Evolutionary conservation across 108 stramenopile genomes (phyloP), one percentile per base, ranked within the genome.

Genomic region (Cyclotella atomus): DNA sequence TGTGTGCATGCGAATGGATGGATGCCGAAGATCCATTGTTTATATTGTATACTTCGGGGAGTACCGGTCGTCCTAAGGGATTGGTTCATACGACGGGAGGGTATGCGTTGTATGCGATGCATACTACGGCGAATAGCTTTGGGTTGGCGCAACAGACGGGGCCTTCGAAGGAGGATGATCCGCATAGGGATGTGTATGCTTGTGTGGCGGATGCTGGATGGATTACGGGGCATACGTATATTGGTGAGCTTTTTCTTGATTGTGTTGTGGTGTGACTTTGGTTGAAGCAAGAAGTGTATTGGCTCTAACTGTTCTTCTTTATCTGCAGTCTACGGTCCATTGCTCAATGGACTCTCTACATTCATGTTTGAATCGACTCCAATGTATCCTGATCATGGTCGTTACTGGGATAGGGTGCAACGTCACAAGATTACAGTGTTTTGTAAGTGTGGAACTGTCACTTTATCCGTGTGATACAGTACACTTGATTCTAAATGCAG

Each of bases 201-300:
- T 99, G 99, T 76, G 97, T 99, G 15, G 97, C 97, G 0, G 97
- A 97, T 75, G 89, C 90, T 46, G 97, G 97, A 21, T 99, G 98
- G 97, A 98, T 99, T 69, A 98, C 99, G 14, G 97, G 97, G 7
- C 97, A 98, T 71, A 89, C 91, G n/a, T 98, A 99, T 83, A 96
- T 97, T 63, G n/a, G n/a, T n/a, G n/a, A n/a, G n/a, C n/a, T n/a
- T n/a, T n/a, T n/a, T n/a, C n/a, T n/a, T n/a, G n/a, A n/a, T n/a
- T n/a, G n/a, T n/a, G n/a, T n/a, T n/a, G n/a, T n/a, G n/a, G n/a
- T n/a, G n/a, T n/a, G n/a, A n/a, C n/a, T n/a, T n/a, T n/a, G n/a
- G n/a, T n/a, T n/a, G n/a, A n/a, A n/a, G n/a, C n/a, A n/a, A n/a
- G n/a, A n/a, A n/a, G n/a, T n/a, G n/a, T n/a, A n/a, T n/a, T n/a